A percentile compares a stretch with the other conserved stretches of the same genome.
Conservation (phyloP, 805 yeast genomes). For the Danielia oregonensis region DNA sequence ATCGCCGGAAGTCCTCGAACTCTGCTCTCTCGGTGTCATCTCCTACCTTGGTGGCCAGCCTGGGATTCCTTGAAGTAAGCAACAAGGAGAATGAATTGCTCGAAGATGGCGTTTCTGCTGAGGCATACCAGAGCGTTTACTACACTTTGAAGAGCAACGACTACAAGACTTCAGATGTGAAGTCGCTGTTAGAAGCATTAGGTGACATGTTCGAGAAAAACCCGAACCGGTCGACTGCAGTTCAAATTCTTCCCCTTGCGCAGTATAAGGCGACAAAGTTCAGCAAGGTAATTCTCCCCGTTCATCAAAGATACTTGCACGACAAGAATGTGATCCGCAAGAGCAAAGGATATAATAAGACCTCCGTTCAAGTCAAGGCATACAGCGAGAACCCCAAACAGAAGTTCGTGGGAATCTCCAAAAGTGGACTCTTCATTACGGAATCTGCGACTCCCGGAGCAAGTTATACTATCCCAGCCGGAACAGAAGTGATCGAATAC, state of each 20-base stretch:
- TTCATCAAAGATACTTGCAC: conserved; percentile 25
- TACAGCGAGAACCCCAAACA: conserved; percentile 56
- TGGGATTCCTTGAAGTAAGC: conserved; percentile 5
- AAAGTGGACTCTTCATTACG: conserved; percentile 55
- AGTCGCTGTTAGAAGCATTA: conserved; percentile 17
- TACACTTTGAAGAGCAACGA: conserved; percentile 44
- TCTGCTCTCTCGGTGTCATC: conserved; percentile 3
- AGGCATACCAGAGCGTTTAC: conserved; percentile 52
- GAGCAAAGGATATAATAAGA: conserved; percentile 19
- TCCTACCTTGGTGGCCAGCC: conserved; percentile 4
- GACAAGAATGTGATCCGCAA: conserved; percentile 33
- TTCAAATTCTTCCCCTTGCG: conserved; percentile 21
- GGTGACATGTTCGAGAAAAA: conserved; percentile 14
- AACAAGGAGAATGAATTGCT: conserved; percentile 44
- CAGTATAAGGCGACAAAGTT: conserved; percentile 28
- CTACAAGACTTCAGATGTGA: conserved; percentile 36
- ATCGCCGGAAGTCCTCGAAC: conserved; percentile 11
- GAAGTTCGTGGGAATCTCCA: conserved; percentile 66
- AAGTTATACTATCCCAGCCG: conserved; percentile 33
- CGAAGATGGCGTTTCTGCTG: conserved; percentile 39
- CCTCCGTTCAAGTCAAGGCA: conserved; percentile 48
- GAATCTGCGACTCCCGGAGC: conserved; percentile 9
- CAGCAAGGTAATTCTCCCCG: conserved; percentile 31
- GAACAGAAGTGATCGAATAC: conserved; percentile 55
- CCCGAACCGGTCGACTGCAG: conserved; percentile 4